These are phyloP conservation scores for Colletotrichum salicis DNA, from an alignment of 2,329 filamentous ascomycete genomes.

Conservation along the genomic window DNA sequence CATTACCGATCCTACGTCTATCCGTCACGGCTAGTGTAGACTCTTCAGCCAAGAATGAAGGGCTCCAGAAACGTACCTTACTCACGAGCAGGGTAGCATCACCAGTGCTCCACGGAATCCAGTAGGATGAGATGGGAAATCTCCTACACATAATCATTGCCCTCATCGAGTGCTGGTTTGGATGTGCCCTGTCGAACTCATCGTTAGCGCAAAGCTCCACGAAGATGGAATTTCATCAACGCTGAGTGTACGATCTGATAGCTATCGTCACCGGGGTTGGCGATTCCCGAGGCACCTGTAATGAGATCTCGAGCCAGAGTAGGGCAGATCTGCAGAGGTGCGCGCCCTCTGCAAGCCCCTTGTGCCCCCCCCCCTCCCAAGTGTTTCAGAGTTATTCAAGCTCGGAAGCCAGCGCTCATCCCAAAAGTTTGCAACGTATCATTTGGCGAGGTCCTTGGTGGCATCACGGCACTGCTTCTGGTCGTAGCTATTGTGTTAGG, in stretches of 20 bases:
- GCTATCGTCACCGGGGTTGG: constrained; percentile 40
- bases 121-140: not conserved
- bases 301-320: constrained; percentile 18
- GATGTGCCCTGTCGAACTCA: constrained; percentile 41
- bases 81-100: not conserved
- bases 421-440: no score
- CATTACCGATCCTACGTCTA: no score
- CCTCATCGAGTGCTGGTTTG: constrained; percentile 41
- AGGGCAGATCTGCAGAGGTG: constrained; percentile 36
- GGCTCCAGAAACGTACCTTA: not conserved
- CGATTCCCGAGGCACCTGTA: constrained; percentile 35
- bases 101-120: not conserved
- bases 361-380: no score
- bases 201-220: constrained; percentile 39
- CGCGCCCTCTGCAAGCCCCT: constrained; percentile 36
- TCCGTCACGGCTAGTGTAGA: not conserved
- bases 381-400: no score
- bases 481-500: no score
- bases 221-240: constrained; percentile 24
- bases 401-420: no score
- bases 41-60: not conserved
- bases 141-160: constrained; percentile 5
- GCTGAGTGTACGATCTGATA: constrained; percentile 36
- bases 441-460: no score
- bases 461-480: no score